Evolutionary conservation across 164 flowering plant genomes (phyloP).

Genomic region (Piper longum): DNA sequence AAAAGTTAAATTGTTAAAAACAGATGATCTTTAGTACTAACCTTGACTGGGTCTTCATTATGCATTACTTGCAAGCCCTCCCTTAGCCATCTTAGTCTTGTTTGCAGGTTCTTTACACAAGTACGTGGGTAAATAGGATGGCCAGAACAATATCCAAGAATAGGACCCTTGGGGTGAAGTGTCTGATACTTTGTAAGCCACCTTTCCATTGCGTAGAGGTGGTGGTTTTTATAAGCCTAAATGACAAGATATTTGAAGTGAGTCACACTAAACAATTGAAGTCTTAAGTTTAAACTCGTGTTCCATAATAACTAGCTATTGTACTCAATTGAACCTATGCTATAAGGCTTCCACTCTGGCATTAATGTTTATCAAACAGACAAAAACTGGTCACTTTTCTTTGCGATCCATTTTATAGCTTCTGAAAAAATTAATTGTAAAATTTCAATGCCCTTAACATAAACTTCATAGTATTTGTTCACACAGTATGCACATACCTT

Average conservation of each 20-base stretch:
- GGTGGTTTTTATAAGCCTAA: conserved; percentile 84
- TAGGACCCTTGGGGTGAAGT: conserved; percentile 79
- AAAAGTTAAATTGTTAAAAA: neutral
- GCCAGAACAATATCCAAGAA: conserved; percentile 78
- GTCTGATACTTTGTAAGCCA: conserved; percentile 86
- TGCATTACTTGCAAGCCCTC: conserved; percentile 76
- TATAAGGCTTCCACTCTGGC: no score
- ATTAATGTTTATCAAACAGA: no score
- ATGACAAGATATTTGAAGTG: neutral
- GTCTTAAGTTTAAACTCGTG: neutral
- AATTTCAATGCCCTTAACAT: no score
- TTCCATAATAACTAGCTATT: neutral
- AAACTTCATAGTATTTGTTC: no score
- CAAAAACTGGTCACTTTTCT: no score
- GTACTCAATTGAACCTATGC: no score
- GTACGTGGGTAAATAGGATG: conserved; percentile 85
- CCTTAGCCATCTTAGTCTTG: conserved; percentile 80
- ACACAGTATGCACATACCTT: no score
- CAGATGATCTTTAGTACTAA: conserved; percentile 8
- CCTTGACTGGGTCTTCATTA: conserved; percentile 74
- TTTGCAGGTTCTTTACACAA: conserved; percentile 68
- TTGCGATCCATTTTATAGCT: no score
- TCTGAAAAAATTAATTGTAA: no score
- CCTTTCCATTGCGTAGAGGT: conserved; percentile 75
- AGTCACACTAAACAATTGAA: neutral